Evolutionary conservation across 768 basidiomycete species (phyloP).

Genomic region (Dentipellis sp.): DNA sequence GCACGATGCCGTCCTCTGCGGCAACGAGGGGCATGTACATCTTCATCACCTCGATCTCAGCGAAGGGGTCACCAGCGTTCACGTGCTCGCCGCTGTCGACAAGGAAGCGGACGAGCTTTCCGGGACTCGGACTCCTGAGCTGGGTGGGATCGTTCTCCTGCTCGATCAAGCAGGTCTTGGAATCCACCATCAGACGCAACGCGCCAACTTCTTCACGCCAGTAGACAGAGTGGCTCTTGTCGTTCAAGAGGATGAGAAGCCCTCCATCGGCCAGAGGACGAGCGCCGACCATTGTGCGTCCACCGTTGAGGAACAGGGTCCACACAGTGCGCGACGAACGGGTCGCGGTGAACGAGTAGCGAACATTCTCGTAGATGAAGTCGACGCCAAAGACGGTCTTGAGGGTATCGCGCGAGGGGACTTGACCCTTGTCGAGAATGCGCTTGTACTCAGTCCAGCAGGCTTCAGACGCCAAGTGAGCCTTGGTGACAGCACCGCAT

Average conservation of each 20-base stretch:
- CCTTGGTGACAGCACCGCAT: slow-evolving; percentile 94
- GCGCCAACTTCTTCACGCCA: slow-evolving; percentile 98
- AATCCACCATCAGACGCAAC: slow-evolving; percentile 85
- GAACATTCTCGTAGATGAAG: slow-evolving; percentile 93
- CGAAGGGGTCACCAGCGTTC: slow-evolving; percentile 93
- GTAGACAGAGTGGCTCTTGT: slow-evolving; percentile 93
- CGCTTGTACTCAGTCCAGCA: slow-evolving; percentile 93
- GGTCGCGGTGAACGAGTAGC: slow-evolving; percentile 93
- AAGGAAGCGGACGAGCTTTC: slow-evolving; percentile 90
- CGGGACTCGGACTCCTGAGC: slow-evolving; percentile 89
- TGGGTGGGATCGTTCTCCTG: slow-evolving; percentile 99
- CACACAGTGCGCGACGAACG: slow-evolving; percentile 83
- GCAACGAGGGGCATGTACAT: slow-evolving; percentile 99
- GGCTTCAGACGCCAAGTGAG: slow-evolving; percentile 80
- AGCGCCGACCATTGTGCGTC: slow-evolving; percentile 84
- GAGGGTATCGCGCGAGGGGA: slow-evolving; percentile 86
- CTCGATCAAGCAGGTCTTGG: slow-evolving; percentile 97
- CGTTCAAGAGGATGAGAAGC: slow-evolving; percentile 83
- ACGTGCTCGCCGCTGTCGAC: slow-evolving; percentile 97
- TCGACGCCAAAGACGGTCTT: slow-evolving; percentile 96
- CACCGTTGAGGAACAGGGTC: slow-evolving; percentile 96
- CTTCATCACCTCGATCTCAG: slow-evolving; percentile 99
- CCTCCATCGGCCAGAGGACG: slow-evolving; percentile 93
- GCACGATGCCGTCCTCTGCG: slow-evolving; percentile 87
- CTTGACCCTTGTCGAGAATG: slow-evolving; percentile 95